Base-by-base conservation (phyloP, 2,329 filamentous ascomycete species). In the Microcyclosporella mali region DNA sequence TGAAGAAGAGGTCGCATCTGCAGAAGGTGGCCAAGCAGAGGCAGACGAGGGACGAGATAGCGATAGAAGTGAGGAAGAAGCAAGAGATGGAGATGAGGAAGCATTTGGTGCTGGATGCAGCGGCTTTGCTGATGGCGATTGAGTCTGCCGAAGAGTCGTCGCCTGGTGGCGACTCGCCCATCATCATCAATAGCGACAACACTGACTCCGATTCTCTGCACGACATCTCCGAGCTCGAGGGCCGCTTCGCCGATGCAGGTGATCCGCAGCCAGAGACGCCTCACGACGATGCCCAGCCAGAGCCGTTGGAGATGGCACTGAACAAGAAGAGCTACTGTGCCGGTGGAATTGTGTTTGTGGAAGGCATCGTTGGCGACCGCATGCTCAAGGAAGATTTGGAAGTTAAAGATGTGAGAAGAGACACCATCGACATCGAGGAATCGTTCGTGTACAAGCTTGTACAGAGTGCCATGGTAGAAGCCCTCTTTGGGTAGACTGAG, bases 371-470 rank as follows among this genome's bases (percentile, higher is more conserved):
- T 12, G 30, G 30, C 30, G 30, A 32, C 30, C 12, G n/a, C 30
- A 12, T 16, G n/a, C 12, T 16, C 30, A 12, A 14, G 30, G 30
- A 32, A 12, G n/a, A 6, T 12, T 6, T 15, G 4, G 25, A 39
- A 28, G 27, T 31, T 27, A 16, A 18, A 14, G 28, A 31, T 12
- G 14, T 6, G 3, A 15, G 18, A n/a, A 14, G 8, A 12, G 27
- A 27, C 7, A 18, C n/a, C 12, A 25, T 37, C 19, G 34, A 37
- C 15, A n/a, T 37, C 9, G 12, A 37, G 27, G n/a, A 32, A 15
- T 31, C 37, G n/a, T 39, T 32, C 31, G 37, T 27, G 15, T 29
- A 39, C 25, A 15, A 19, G 8, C 37, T 41, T 18, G 40, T 36
- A 4, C 29, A 34, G 19, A 8, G n/a, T 15, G n/a, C 4, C 12